Conservation (phyloP, 1,284 basidiomycete genomes). For the Marasmius fiardii region DNA sequence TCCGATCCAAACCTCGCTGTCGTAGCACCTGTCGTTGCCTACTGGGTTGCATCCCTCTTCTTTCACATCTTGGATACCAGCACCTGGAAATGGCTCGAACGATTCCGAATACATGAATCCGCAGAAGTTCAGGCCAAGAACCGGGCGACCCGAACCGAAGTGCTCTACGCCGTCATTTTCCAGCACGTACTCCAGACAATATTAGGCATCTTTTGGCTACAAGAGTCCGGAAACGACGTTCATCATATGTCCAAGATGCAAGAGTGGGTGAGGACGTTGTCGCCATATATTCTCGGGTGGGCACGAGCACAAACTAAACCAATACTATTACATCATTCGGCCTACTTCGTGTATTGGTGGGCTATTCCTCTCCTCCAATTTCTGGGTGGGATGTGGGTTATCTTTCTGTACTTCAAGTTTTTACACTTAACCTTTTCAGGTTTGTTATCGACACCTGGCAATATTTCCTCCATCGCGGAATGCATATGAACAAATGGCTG, state of each 20-base stretch:
- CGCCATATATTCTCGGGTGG: constrained; percentile 36
- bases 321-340: constrained; percentile 46
- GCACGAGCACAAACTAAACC: constrained; percentile 29
- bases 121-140: constrained; percentile 79
- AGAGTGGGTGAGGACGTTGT: constrained; percentile 40
- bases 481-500: constrained; percentile 90
- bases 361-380: constrained; percentile 78
- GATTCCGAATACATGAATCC: constrained; percentile 87
- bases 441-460: constrained; percentile 98
- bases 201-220: constrained; percentile 71
- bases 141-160: constrained; percentile 66
- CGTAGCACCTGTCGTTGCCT: constrained; percentile 76
- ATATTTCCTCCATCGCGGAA: constrained; percentile 91
- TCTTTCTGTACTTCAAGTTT: constrained; percentile 7
- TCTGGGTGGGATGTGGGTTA: constrained; percentile 81
- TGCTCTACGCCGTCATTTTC: constrained; percentile 76
- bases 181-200: constrained; percentile 87
- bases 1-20: constrained; percentile 78
- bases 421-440: constrained; percentile 38
- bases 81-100: constrained; percentile 77
- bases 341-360: constrained; percentile 93
- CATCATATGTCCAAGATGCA: constrained; percentile 56
- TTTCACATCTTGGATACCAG: constrained; percentile 83
- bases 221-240: constrained; percentile 37
- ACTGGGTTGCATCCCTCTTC: constrained; percentile 82